Evolutionary conservation across 2,329 filamentous ascomycete genomes (phyloP).

Genomic region (Myotisia sp.): DNA sequence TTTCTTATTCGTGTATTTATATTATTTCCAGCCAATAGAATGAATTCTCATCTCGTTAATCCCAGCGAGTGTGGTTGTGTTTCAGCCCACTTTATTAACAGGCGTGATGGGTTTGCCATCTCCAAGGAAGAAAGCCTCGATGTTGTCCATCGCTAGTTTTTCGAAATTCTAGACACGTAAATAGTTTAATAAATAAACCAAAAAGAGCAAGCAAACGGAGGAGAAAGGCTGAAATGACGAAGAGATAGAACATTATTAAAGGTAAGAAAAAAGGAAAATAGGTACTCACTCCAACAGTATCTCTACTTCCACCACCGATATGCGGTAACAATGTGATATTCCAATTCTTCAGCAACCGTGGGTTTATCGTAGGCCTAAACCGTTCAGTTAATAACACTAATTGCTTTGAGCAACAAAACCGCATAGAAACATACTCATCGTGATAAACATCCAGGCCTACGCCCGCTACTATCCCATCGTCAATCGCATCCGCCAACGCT

Average conservation of each 20-base stretch:
- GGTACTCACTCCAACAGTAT: conserved; percentile 10
- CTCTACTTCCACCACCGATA: conserved; percentile 11
- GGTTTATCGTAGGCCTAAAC: conserved; percentile 10
- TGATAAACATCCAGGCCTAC: conserved; percentile 63
- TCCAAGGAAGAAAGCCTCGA: conserved; percentile 13
- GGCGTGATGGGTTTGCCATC: conserved; percentile 13
- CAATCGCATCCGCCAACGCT: conserved; percentile 54
- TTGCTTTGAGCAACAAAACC: not conserved
- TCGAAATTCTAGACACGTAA: conserved; percentile 11
- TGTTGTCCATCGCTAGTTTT: conserved; percentile 12
- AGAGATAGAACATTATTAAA: too few relatives aligned
- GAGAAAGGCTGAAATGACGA: not conserved
- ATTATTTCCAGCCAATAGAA: too few relatives aligned
- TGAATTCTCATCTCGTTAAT: too few relatives aligned
- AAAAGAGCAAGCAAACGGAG: not conserved
- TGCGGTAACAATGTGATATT: conserved; percentile 12
- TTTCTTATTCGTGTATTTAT: too few relatives aligned
- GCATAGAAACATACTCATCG: conserved; percentile 38
- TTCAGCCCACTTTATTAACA: conserved; percentile 11
- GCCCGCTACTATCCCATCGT: conserved; percentile 49
- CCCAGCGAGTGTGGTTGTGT: too few relatives aligned
- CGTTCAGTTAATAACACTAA: not conserved
- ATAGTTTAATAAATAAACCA: not conserved
- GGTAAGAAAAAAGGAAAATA: too few relatives aligned
- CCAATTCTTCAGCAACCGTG: conserved; percentile 12